Base-by-base conservation (phyloP, 768 basidiomycete species). In the Guyanaporus albipodus region DNA sequence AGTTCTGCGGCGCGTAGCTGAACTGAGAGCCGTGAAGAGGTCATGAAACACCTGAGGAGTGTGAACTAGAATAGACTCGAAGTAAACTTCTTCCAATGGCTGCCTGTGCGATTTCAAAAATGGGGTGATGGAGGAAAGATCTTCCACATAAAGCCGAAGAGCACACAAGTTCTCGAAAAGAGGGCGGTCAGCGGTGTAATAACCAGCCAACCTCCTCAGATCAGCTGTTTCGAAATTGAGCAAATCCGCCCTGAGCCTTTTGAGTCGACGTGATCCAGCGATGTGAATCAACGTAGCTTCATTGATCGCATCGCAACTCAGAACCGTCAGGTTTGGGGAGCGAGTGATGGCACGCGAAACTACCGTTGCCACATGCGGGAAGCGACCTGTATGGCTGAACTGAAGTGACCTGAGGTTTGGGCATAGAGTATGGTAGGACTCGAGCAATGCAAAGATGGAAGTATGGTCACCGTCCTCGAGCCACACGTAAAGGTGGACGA, bases 91-190 rank as follows among this genome's bases (percentile, higher is more conserved):
- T 31, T 41, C 43, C 22, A 54, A 48, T 11, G 42, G 46, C 19
- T 54, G 53, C 22, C 42, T 27, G 12, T 47, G 21, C 7, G 46
- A 42, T 34, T 12, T 33, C 9, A 55, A 38, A 21, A 8, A 41
- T 2, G 52, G 53, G 9, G 23, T 45, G 17, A 54, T n/a, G 22
- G 46, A 44, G 14, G 40, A 49, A 35, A 55, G 39, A 7, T 39
- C 32, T 6, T 27, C 3, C 15, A 54, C 22, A 3, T 1, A 3
- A 21, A 55, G 42, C 9, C 24, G 15, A 15, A 54, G 42, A 29
- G 19, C 14, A 14, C 46, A n/a, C 42, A 54, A n/a, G 15, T 55
- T 49, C 27, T 46, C 18, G 29, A 54, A 54, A 17, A 21, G 46
- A 10, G 41, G 24, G 18, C 4, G 11, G 8, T 44, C 21, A 3